Conservation (phyloP, 2,329 filamentous ascomycete genomes). For the Teratosphaeria zuluensis region DNA sequence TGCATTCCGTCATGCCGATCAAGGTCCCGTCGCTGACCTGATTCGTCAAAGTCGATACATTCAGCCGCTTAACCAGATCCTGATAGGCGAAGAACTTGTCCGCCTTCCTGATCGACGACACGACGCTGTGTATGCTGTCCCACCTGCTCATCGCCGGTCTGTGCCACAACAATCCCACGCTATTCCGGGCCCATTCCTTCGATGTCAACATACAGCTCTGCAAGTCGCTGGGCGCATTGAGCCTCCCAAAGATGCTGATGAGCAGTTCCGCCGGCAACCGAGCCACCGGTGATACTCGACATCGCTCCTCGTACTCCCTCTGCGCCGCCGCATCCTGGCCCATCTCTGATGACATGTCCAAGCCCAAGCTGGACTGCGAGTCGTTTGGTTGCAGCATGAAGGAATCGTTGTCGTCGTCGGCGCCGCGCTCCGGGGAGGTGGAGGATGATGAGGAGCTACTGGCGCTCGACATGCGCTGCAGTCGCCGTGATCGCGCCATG, state of each 20-base stretch:
- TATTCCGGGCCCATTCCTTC: constrained; percentile 84
- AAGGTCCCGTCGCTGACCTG: constrained; percentile 85
- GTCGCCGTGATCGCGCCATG: constrained; percentile 19
- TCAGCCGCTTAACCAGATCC: constrained; percentile 84
- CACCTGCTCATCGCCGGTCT: constrained; percentile 83
- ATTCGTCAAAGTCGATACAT: constrained; percentile 68
- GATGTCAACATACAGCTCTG: constrained; percentile 89
- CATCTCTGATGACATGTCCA: constrained; percentile 45
- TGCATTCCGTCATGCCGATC: constrained; percentile 70
- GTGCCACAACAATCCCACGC: constrained; percentile 90
- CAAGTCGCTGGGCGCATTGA: constrained; percentile 63
- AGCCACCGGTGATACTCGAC: constrained; percentile 68
- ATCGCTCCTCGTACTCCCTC: constrained; percentile 49
- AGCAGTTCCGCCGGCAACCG: constrained; percentile 88
- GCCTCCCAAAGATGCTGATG: constrained; percentile 81
- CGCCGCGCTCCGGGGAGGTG: constrained; percentile 63
- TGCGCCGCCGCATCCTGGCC: constrained; percentile 57
- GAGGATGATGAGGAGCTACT: constrained; percentile 52
- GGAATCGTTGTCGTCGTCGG: constrained; percentile 90
- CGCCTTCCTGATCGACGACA: constrained; percentile 60
- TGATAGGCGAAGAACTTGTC: constrained; percentile 82
- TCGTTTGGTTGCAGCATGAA: constrained; percentile 76
- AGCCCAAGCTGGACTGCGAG: constrained; percentile 81
- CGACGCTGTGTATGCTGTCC: constrained; percentile 70
- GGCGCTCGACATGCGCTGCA: constrained; percentile 22